Conservation (phyloP, 306 rosid species). For the Adenanthera pavonina region DNA sequence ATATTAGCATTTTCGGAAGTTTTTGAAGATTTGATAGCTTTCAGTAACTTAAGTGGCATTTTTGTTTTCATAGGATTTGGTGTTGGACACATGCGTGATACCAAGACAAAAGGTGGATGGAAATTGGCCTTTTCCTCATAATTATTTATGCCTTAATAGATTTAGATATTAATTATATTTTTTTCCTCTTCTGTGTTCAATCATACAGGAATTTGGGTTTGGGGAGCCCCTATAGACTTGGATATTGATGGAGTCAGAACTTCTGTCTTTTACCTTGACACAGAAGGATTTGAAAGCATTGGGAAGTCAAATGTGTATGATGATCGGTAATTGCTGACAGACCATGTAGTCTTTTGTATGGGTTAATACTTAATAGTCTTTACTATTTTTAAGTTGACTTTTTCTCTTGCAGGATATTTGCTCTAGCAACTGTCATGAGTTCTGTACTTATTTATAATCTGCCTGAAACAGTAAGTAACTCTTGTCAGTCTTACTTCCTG, state of each 20-base stretch:
- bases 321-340: constrained; percentile 75
- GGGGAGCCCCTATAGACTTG: constrained; percentile 90
- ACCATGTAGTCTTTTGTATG: constrained; percentile 31
- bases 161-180: constrained; percentile 24
- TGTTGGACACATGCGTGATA: constrained; percentile 98
- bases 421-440: constrained; percentile 94
- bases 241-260: constrained; percentile 85
- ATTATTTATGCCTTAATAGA: constrained; percentile 38
- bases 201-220: constrained; percentile 89
- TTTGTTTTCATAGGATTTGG: constrained; percentile 73
- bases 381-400: constrained; percentile 21
- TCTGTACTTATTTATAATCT: constrained; percentile 93
- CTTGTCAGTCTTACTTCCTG: neutral
- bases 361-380: constrained; percentile 27
- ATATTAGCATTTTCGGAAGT: constrained; percentile 9
- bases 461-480: constrained; percentile 85
- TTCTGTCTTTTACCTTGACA: constrained; percentile 90
- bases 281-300: constrained; percentile 96
- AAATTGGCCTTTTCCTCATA: constrained; percentile 41
- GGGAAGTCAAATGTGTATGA: constrained; percentile 98
- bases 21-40: constrained; percentile 33
- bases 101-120: constrained; percentile 85
- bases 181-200: constrained; percentile 30
- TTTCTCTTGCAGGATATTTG: constrained; percentile 78
- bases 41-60: constrained; percentile 2